phyloP scores from a whole-genome alignment of 2,329 filamentous ascomycete genomes.

The Anthostomella pinea region DNA sequence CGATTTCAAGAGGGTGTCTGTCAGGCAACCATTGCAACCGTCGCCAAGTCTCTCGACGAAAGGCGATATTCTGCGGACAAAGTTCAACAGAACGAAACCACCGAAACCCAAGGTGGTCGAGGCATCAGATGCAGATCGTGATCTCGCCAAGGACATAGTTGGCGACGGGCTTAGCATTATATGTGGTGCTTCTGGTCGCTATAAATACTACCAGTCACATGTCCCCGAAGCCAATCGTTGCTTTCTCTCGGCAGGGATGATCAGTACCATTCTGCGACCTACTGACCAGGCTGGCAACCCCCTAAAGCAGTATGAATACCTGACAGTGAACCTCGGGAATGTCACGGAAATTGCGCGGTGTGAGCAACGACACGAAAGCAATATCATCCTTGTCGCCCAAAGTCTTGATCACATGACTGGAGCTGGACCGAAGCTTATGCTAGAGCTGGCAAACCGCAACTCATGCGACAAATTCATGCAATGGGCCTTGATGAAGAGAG shows the following conservation, averaged over 20 bases:
- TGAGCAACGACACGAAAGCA: neutral
- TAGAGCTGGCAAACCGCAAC: conserved; percentile 21
- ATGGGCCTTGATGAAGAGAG: conserved; percentile 19
- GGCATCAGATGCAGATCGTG: neutral
- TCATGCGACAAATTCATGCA: conserved; percentile 17
- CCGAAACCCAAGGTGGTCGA: neutral
- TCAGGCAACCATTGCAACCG: conserved; percentile 9
- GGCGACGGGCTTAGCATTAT: conserved; percentile 15
- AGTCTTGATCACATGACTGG: conserved; percentile 3
- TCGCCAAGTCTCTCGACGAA: conserved; percentile 24
- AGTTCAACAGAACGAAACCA: conserved; percentile 9
- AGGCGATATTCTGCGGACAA: conserved; percentile 22
- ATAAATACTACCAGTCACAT: conserved; percentile 24
- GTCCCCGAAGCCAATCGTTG: conserved; percentile 10
- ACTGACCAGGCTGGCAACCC: conserved; percentile 13
- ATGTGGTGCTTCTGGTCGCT: conserved; percentile 21
- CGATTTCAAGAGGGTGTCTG: conserved; percentile 12
- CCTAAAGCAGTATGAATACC: conserved; percentile 18
- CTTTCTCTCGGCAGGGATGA: conserved; percentile 18
- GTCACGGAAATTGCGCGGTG: conserved; percentile 3
- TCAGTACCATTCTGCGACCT: conserved; percentile 24
- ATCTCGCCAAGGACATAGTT: conserved; percentile 12
- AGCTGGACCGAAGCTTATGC: conserved; percentile 15
- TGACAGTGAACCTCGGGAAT: conserved; percentile 22
- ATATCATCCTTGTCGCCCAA: conserved; percentile 13